These are phyloP conservation scores for Leishmania braziliensis DNA, from an alignment of 208 protist species.

Conservation along the genomic window DNA sequence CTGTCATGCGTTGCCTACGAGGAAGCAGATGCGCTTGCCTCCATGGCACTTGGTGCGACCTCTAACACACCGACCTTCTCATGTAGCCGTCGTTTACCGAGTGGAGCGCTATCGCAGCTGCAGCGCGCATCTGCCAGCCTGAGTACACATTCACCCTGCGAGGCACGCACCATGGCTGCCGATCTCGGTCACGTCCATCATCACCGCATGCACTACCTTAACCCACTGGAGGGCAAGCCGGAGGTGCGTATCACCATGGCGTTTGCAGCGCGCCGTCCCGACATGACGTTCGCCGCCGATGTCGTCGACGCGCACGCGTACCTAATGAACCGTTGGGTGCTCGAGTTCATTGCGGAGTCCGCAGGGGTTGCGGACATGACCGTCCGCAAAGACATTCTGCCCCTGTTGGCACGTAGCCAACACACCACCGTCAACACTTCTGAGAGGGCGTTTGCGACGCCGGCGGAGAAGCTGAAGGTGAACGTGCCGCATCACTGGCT, in stretches of 20 bases:
- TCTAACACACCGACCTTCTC: conserved; percentile 1
- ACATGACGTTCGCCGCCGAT: conserved; percentile 70
- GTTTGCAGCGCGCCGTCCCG: conserved; percentile 65
- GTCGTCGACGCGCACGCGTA: conserved; percentile 77
- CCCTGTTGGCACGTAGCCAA: conserved; percentile 67
- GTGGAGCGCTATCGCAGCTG: neutral
- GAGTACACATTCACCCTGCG: neutral
- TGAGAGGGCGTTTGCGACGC: conserved; percentile 46
- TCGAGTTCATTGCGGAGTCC: conserved; percentile 68
- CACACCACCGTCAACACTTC: conserved; percentile 65
- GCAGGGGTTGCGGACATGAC: conserved; percentile 38
- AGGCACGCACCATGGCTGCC: neutral
- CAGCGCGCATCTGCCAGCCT: neutral
- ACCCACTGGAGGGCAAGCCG: conserved; percentile 15
- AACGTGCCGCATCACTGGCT: conserved; percentile 77
- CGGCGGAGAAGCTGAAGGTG: conserved; percentile 55
- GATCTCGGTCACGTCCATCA: conserved; percentile 28
- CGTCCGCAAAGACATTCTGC: conserved; percentile 49
- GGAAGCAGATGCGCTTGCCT: conserved; percentile 32
- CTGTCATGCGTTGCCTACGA: conserved; percentile 72
- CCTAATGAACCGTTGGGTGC: conserved; percentile 72
- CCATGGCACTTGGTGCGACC: conserved; percentile 16
- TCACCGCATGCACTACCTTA: conserved; percentile 63
- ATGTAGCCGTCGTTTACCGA: neutral
- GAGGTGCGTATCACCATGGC: conserved; percentile 63